These are phyloP conservation scores for Cyberlindnera galapagoensis DNA, from an alignment of 805 yeast genomes.

Conservation along the genomic window DNA sequence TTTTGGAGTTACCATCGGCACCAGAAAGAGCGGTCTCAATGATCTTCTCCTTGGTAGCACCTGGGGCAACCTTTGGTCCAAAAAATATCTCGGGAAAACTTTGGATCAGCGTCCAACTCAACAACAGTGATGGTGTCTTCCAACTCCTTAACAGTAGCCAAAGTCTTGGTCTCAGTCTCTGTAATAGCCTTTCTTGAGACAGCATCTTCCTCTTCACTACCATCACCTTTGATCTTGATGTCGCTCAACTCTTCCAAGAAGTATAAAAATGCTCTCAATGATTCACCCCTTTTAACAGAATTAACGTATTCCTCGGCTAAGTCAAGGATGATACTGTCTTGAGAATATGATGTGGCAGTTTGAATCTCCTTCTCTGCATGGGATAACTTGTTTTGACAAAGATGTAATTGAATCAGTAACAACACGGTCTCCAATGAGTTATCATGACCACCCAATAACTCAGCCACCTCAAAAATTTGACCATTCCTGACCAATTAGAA, in stretches of 20 bases:
- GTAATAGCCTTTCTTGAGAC: too few relatives aligned
- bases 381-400: conserved; percentile 36
- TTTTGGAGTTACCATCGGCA: too few relatives aligned
- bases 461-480: conserved; percentile 37
- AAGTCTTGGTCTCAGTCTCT: too few relatives aligned
- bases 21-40: too few relatives aligned
- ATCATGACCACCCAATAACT: conserved; percentile 32
- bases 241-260: conserved; percentile 78
- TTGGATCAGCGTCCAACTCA: too few relatives aligned
- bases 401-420: conserved; percentile 32
- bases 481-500: conserved; percentile 33
- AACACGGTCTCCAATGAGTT: conserved; percentile 34
- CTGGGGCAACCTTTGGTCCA: conserved; percentile 39
- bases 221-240: too few relatives aligned
- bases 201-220: conserved; percentile 56
- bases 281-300: conserved; percentile 34
- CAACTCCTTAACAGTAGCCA: too few relatives aligned
- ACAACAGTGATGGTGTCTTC: too few relatives aligned
- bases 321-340: conserved; percentile 72
- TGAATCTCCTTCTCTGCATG: conserved; percentile 40
- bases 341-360: conserved; percentile 40
- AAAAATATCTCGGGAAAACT: too few relatives aligned
- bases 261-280: conserved; percentile 42
- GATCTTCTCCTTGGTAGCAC: too few relatives aligned
- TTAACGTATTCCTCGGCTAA: conserved; percentile 73